Percentiles rank a stretch among this genome's conserved stretches.
Evolutionary conservation across 78 protist genomes (phyloP).

Genomic region (Polysphondylium violaceum): DNA sequence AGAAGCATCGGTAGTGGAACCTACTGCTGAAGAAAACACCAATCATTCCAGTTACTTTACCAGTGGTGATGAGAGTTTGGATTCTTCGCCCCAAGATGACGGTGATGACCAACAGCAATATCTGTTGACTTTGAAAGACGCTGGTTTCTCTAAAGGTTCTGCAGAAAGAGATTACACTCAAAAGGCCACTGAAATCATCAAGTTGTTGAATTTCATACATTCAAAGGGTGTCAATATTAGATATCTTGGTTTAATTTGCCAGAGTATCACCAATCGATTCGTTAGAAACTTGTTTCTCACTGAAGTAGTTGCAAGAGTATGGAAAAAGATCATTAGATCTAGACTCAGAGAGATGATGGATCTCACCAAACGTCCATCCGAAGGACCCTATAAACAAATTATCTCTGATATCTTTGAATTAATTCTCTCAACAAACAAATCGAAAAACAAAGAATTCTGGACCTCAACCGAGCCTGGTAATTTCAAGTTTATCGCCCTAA

Average conservation of each 20-base stretch:
- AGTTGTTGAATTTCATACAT: conserved; percentile 23
- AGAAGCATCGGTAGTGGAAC: background rate
- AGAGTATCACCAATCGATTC: background rate
- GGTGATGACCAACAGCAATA: background rate
- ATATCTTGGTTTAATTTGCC: conserved; percentile 53
- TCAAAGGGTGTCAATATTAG: conserved; percentile 46
- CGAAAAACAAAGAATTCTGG: conserved; percentile 21
- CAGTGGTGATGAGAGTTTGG: background rate
- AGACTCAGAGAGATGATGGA: conserved; percentile 17
- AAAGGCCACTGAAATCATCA: background rate
- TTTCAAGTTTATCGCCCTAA: conserved; percentile 18
- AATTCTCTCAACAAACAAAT: background rate
- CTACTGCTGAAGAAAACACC: background rate
- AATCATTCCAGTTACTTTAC: background rate
- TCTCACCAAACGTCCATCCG: background rate
- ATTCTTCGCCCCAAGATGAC: background rate
- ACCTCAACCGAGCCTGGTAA: background rate
- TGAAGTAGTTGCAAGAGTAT: conserved; percentile 47
- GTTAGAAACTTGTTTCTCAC: conserved; percentile 9
- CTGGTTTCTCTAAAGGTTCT: background rate
- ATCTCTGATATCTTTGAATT: conserved; percentile 4
- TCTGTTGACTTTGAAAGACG: background rate
- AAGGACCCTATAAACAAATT: conserved; percentile 4
- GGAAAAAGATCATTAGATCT: conserved; percentile 30
- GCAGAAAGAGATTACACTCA: background rate